Evolutionary conservation across 2,329 filamentous ascomycete genomes (phyloP).

Genomic region (Cladosporium sp.): DNA sequence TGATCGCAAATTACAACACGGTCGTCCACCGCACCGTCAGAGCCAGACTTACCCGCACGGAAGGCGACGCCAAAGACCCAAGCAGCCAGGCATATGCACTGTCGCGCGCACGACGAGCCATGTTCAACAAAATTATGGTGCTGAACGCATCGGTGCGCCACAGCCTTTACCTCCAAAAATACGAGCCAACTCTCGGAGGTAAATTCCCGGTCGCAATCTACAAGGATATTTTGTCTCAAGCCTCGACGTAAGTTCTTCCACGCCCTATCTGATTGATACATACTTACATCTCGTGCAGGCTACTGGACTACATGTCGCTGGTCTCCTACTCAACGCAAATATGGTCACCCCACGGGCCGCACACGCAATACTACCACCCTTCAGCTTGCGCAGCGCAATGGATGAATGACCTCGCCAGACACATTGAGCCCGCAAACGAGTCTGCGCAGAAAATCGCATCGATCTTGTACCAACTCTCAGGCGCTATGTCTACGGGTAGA

Average conservation of each 20-base stretch:
- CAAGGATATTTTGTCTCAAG: background rate
- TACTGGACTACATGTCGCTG: background rate
- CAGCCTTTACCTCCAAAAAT: background rate
- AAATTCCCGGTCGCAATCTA: background rate
- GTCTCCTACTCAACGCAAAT: background rate
- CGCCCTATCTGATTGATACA: background rate
- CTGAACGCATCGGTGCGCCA: background rate
- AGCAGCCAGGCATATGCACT: background rate
- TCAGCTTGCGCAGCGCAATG: background rate
- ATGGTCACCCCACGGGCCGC: background rate
- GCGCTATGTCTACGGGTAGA: background rate
- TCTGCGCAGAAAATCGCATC: background rate
- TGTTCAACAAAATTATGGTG: conserved; percentile 1
- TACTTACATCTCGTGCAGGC: background rate
- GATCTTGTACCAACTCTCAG: background rate
- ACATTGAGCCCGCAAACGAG: background rate
- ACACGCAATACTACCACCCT: background rate
- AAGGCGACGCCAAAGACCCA: background rate
- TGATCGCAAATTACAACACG: background rate
- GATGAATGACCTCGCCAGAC: background rate
- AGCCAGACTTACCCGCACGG: background rate
- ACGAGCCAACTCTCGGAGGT: background rate
- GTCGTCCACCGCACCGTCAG: background rate
- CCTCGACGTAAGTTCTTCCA: background rate
- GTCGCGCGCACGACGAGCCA: background rate